Evolutionary conservation across 139 green algal genomes (phyloP), one percentile per base, ranked within the genome.

Genomic region (Ettlia oleoabundans): DNA sequence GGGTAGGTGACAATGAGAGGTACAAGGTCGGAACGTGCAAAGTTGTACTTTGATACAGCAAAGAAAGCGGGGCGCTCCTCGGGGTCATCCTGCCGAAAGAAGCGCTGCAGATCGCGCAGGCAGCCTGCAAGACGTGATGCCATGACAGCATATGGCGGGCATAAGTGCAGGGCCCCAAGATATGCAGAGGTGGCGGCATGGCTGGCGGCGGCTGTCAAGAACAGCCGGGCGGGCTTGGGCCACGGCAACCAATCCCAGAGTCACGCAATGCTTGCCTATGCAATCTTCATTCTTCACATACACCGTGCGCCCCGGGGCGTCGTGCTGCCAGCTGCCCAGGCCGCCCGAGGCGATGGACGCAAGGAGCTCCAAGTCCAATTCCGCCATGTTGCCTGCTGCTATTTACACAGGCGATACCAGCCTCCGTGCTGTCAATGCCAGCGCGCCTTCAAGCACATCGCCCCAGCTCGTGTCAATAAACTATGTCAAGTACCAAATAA

Each of bases 101-200:
- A 97, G 65, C 95, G 86, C 88, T 97, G 93, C 68, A 98, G 78
- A 78, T 98, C 94, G 76, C 93, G 93, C 51, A 98, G 73, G 73
- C 91, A 97, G 1, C 87, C 95, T 98, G 92, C 61, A n/a, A n/a
- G 78, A 35, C 24, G 41, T 9, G 32, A 8, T 2, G 43, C 4
- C 1, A n/a, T 10, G 55, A 3, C 8, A 24, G 66, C 24, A 75
- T n/a, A n/a, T n/a, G n/a, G n/a, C n/a, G n/a, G n/a, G n/a, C n/a
- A n/a, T n/a, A n/a, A n/a, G n/a, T n/a, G n/a, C n/a, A n/a, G n/a
- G n/a, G n/a, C n/a, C n/a, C n/a, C n/a, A n/a, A n/a, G n/a, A n/a
- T n/a, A 37, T 26, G 69, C 40, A 41, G 42, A 26, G 42, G 15
- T 51, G 7, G 5, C 13, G 13, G 51, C 21, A 63, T 28, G 41